Evolutionary conservation across 371 early-diverging fungal species (phyloP).

Genomic region (Mortierella sp.): DNA sequence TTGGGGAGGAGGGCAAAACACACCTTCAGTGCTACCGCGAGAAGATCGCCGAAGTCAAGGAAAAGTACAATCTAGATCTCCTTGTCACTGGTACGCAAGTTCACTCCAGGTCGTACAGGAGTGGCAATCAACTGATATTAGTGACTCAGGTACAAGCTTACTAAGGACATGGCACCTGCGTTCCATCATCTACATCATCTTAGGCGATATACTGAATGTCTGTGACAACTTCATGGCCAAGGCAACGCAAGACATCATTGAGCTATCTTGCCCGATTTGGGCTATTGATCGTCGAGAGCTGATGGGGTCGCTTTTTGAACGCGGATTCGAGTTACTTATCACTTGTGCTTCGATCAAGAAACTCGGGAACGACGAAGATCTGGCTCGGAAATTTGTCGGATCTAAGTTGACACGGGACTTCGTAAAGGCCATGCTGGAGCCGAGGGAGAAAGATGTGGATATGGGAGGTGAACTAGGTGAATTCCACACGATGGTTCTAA

Average conservation of each 20-base stretch:
- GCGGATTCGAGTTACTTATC: conserved; percentile 55
- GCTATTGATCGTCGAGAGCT: conserved; percentile 53
- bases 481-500: conserved; percentile 67
- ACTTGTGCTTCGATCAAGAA: conserved; percentile 61
- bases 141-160: no score
- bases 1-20: conserved; percentile 57
- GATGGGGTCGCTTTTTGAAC: conserved; percentile 55
- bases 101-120: no score
- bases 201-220: conserved; percentile 67
- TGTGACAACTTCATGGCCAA: conserved; percentile 70
- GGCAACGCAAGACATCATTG: conserved; percentile 59
- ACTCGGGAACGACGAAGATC: conserved; percentile 42
- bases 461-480: conserved; percentile 68
- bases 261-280: conserved; percentile 67
- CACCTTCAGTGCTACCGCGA: conserved; percentile 60
- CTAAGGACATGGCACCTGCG: no score
- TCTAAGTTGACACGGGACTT: conserved; percentile 43
- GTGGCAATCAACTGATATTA: no score
- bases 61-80: conserved; percentile 52
- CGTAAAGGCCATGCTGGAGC: conserved; percentile 31
- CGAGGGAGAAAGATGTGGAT: conserved; percentile 47
- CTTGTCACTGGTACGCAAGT: conserved; percentile 60
- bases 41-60: conserved; percentile 49
- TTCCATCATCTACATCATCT: background rate
- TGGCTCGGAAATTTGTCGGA: conserved; percentile 48